Conservation (phyloP, 768 basidiomycete genomes). For the Naematelia encephala region DNA sequence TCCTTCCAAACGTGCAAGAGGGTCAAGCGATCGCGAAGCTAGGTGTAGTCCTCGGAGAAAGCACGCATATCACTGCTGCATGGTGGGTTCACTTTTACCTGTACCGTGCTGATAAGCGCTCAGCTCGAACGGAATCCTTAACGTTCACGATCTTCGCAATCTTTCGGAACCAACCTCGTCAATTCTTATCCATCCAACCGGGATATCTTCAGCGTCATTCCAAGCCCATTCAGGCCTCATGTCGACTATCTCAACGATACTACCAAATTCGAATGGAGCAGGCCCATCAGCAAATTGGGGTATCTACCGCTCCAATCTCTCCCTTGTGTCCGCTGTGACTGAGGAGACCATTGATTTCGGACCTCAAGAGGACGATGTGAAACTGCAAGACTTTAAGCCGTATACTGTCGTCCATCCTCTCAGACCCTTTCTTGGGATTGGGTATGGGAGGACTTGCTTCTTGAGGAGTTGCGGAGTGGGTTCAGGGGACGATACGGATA, state of each 20-base stretch:
- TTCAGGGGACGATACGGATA: conserved; percentile 36
- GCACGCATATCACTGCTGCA: conserved; percentile 31
- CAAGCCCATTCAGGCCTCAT: conserved; percentile 42
- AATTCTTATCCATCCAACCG: conserved; percentile 27
- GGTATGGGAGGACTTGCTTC: conserved; percentile 25
- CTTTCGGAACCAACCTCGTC: conserved; percentile 14
- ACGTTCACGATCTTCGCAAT: conserved; percentile 36
- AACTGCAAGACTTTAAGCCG: conserved; percentile 14
- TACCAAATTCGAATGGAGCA: not conserved
- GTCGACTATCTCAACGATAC: conserved; percentile 26
- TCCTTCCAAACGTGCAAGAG: not conserved
- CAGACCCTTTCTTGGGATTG: conserved; percentile 33
- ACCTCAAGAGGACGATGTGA: conserved; percentile 8
- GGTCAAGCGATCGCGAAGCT: conserved; percentile 17
- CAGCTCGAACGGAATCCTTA: conserved; percentile 36
- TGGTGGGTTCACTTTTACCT: conserved; percentile 23
- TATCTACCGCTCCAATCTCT: conserved; percentile 19
- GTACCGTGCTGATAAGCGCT: not conserved
- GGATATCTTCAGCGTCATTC: conserved; percentile 32
- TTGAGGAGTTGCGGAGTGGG: conserved; percentile 35
- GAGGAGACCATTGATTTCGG: conserved; percentile 22
- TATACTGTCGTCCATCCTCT: conserved; percentile 39
- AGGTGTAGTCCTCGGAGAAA: conserved; percentile 38
- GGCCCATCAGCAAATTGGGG: conserved; percentile 16
- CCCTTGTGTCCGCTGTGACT: conserved; percentile 15